These are phyloP conservation scores for Lipomyces kockii DNA, from an alignment of 805 yeast species.

Conservation along the genomic window DNA sequence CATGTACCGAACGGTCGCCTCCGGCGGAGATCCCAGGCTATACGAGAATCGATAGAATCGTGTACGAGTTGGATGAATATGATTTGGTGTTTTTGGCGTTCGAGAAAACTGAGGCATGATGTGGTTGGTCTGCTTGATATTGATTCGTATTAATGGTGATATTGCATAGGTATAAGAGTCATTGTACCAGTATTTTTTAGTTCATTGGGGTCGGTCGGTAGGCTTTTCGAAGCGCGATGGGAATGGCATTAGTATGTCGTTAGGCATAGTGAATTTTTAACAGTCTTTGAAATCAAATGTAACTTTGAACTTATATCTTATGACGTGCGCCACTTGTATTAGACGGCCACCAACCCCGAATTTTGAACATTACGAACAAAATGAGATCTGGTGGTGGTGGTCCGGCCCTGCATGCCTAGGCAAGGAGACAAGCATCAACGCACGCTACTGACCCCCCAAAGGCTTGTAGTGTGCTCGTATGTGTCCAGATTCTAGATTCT, in stretches of 20 bases:
- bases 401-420: too few relatives aligned
- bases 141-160: background rate
- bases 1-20: conserved; percentile 31
- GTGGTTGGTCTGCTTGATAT: background rate
- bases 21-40: conserved; percentile 52
- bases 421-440: too few relatives aligned
- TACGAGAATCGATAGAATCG: conserved; percentile 64
- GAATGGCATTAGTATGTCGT: background rate
- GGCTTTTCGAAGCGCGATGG: background rate
- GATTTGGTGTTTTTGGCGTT: conserved; percentile 73
- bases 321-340: too few relatives aligned
- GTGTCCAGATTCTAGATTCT: too few relatives aligned
- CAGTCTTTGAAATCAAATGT: background rate
- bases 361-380: too few relatives aligned
- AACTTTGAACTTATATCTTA: background rate
- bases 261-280: too few relatives aligned
- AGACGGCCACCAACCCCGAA: too few relatives aligned
- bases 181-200: background rate
- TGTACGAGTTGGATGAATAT: conserved; percentile 77
- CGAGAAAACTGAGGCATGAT: conserved; percentile 42
- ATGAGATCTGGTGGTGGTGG: too few relatives aligned
- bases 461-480: too few relatives aligned
- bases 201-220: background rate
- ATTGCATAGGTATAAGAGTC: background rate
- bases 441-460: too few relatives aligned